A percentile compares a stretch with the other conserved stretches of the same genome.
These are phyloP conservation scores for Apiotrichum domesticum DNA, from an alignment of 1,284 basidiomycete genomes.

Conservation along the genomic window DNA sequence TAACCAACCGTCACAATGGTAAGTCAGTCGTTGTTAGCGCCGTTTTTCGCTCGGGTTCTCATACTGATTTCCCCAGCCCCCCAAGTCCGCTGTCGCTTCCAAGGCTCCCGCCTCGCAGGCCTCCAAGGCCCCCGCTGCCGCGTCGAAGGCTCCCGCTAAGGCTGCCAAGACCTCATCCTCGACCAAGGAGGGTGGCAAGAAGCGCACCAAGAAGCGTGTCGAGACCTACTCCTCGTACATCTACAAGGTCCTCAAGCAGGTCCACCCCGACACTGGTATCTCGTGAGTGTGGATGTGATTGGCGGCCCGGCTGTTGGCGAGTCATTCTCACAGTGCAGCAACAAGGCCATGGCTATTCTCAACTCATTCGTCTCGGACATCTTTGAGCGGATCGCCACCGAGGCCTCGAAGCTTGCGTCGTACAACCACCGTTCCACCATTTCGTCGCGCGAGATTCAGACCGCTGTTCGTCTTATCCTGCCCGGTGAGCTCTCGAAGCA, in stretches of 20 bases:
- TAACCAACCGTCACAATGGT: not conserved
- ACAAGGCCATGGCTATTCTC: slow-evolving; percentile 93
- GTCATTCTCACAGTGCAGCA: slow-evolving; percentile 51
- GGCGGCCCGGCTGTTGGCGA: not conserved
- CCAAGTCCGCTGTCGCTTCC: slow-evolving; percentile 47
- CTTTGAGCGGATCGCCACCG: slow-evolving; percentile 86
- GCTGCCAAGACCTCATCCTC: slow-evolving; percentile 16
- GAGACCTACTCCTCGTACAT: slow-evolving; percentile 93
- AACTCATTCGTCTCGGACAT: slow-evolving; percentile 92
- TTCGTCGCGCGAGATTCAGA: slow-evolving; percentile 90
- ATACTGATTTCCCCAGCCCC: slow-evolving; percentile 29
- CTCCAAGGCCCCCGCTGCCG: slow-evolving; percentile 49
- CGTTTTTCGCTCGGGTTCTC: not conserved
- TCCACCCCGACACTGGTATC: slow-evolving; percentile 95
- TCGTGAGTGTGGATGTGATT: slow-evolving; percentile 29
- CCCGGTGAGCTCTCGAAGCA: slow-evolving; percentile 77
- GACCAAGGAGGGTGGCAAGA: slow-evolving; percentile 16
- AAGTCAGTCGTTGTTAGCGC: not conserved
- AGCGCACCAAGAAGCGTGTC: slow-evolving; percentile 80
- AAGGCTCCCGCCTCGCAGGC: slow-evolving; percentile 59
- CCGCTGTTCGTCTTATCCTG: slow-evolving; percentile 81
- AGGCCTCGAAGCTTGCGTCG: slow-evolving; percentile 85
- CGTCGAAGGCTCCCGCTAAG: slow-evolving; percentile 60
- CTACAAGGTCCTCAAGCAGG: slow-evolving; percentile 65
- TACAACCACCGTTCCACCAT: slow-evolving; percentile 95